Base-by-base conservation (phyloP, 331 rosid genomes). In the Rosa hybrid region DNA sequence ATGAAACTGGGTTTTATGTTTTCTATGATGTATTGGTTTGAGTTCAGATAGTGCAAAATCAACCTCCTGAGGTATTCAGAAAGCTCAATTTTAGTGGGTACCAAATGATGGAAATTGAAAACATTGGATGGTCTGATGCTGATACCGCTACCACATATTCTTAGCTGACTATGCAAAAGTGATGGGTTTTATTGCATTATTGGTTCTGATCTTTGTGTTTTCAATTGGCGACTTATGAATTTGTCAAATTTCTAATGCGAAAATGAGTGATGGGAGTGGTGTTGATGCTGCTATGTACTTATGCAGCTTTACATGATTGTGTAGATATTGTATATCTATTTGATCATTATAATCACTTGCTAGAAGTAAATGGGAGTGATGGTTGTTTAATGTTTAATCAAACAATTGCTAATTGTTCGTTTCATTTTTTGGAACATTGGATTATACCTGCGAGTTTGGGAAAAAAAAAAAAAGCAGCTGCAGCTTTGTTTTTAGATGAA, bases 241-340 rank as follows among this genome's bases (percentile, higher is more conserved):
- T 54, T 64, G 45, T 46, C 60, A 54, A 45, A 42, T 64, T 68
- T 34, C 53, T 75, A 51, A 81, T 41, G 27, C 17, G 46, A 81
- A 41, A 75, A 3, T 46, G 69, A 56, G 68, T 34, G 8, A 42
- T 59, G 71, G 77, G 67, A 65, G 17, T 77, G 50, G 21, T 11
- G 16, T 30, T 34, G 45, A 21, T 67, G 74, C 62, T 49, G 81
- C 60, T 48, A 77, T 46, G 56, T 34, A 77, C 8, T 49, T 77
- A 7, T 50, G 63, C 34, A 38, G 8, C 48, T 54, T 74, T 7
- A 34, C 7, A 65, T 53, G 67, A 38, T 39, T 74, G 30, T 20
- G 50, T 8, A 17, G 63, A 10, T 9, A 48, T 54, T 74, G 49
- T 45, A 17, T 45, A 17, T 74, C 53, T 56, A 56, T 57, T 21